Evolutionary conservation across 257 asterid species (phyloP).

Genomic region (Ajuga chamaepitys): DNA sequence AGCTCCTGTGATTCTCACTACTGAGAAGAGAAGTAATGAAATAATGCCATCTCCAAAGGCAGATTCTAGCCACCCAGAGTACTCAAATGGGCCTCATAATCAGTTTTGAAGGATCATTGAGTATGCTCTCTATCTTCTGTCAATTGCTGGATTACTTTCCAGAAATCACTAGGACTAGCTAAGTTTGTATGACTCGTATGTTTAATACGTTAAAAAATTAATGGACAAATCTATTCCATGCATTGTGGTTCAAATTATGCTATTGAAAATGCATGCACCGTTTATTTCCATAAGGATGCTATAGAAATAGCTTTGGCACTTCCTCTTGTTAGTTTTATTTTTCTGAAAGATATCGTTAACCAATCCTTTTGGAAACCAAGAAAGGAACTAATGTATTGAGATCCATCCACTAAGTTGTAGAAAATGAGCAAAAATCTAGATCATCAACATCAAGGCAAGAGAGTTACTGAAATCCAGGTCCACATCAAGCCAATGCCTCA

Average conservation of each 20-base stretch:
- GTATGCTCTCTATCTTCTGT: constrained; percentile 87
- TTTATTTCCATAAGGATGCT: constrained; percentile 7
- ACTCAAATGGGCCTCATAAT: constrained; percentile 2
- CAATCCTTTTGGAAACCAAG: background rate
- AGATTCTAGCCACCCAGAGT: constrained; percentile 4
- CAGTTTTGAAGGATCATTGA: constrained; percentile 23
- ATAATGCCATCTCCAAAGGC: constrained; percentile 6
- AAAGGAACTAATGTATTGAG: background rate
- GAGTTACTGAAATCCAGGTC: background rate
- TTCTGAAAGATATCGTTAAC: background rate
- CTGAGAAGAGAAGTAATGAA: constrained; percentile 29
- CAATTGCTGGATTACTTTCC: constrained; percentile 34
- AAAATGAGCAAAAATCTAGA: background rate
- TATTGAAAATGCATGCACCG: background rate
- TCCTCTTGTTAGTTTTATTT: background rate
- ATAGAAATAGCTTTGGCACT: no score
- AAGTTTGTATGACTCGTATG: constrained; percentile 11
- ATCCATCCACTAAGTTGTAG: constrained; percentile 1
- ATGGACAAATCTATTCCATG: constrained; percentile 6
- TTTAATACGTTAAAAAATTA: background rate
- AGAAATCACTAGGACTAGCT: constrained; percentile 12
- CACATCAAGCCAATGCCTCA: background rate
- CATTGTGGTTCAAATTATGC: background rate
- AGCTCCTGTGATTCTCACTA: constrained; percentile 44
- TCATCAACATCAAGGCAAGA: background rate